Percentiles rank a stretch among this genome's conserved stretches.
These are phyloP conservation scores for Drechslerella coelobrocha DNA, from an alignment of 2,329 filamentous ascomycete genomes.

Conservation along the genomic window DNA sequence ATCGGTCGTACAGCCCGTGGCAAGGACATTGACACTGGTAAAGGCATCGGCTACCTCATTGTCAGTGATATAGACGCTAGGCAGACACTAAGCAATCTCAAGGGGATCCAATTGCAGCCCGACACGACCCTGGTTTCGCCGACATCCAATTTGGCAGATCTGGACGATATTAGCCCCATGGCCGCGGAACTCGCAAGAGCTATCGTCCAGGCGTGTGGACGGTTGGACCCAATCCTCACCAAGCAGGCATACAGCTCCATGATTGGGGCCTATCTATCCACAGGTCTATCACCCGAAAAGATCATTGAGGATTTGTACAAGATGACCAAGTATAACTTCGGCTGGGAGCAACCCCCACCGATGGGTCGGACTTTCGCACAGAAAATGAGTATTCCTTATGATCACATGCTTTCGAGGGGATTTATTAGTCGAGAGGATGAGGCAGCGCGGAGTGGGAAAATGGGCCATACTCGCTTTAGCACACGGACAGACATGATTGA, in stretches of 20 bases:
- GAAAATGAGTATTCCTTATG: constrained; percentile 14
- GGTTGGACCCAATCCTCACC: constrained; percentile 1
- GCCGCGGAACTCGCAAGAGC: constrained; percentile 25
- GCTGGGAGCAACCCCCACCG: constrained; percentile 11
- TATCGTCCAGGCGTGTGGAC: constrained; percentile 21
- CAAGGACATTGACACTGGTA: constrained; percentile 60
- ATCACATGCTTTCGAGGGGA: constrained; percentile 11
- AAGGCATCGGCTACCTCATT: constrained; percentile 69
- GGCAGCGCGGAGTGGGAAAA: neutral
- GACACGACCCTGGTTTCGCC: constrained; percentile 59
- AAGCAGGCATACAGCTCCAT: neutral
- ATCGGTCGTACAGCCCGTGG: constrained; percentile 77
- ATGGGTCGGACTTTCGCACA: constrained; percentile 2
- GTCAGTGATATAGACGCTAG: constrained; percentile 63
- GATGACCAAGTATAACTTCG: constrained; percentile 37
- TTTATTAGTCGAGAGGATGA: constrained; percentile 1
- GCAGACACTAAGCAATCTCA: constrained; percentile 63
- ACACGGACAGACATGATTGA: constrained; percentile 15
- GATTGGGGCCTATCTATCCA: constrained; percentile 15
- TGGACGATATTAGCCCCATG: constrained; percentile 14
- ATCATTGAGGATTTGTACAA: constrained; percentile 17
- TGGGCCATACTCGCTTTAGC: constrained; percentile 10
- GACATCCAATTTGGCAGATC: constrained; percentile 61
- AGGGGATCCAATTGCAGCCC: constrained; percentile 60
- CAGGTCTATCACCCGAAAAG: neutral